Evolutionary conservation across 1,139 yeast genomes (phyloP).

Genomic region (Yamadazyma membranifaciens): DNA sequence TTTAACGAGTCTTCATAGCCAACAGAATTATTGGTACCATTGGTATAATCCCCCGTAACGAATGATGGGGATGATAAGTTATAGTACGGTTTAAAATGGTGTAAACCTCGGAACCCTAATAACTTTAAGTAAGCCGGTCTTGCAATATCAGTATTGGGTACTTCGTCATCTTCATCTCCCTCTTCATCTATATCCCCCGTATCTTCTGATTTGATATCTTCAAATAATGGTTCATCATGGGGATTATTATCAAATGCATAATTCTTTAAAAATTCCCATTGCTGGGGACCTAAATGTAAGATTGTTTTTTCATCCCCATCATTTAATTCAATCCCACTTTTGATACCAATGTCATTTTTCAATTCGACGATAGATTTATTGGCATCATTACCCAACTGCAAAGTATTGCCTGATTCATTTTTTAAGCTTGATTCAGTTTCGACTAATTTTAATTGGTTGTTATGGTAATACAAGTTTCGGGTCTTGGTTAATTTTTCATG

Average conservation of each 20-base stretch:
- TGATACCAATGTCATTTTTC: constrained; percentile 42
- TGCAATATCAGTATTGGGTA: constrained; percentile 19
- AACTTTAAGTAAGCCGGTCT: constrained; percentile 48
- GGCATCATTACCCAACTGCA: constrained; percentile 15
- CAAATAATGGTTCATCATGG: constrained; percentile 17
- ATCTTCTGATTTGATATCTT: constrained; percentile 12
- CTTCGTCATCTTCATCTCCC: constrained; percentile 16
- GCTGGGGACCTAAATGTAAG: constrained; percentile 26
- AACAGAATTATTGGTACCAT: constrained; percentile 30
- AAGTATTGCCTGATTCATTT: constrained; percentile 19
- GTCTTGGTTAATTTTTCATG: constrained; percentile 48
- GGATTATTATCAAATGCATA: constrained; percentile 38
- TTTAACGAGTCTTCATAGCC: constrained; percentile 60
- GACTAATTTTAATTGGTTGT: constrained; percentile 52
- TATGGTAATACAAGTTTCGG: constrained; percentile 46
- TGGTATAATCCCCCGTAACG: constrained; percentile 43
- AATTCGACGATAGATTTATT: constrained; percentile 24
- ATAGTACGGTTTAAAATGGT: constrained; percentile 48
- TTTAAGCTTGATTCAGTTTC: constrained; percentile 40
- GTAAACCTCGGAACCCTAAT: constrained; percentile 60
- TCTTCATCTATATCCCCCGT: constrained; percentile 15
- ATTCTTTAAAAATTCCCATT: constrained; percentile 28
- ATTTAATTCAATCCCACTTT: constrained; percentile 29
- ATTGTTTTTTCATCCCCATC: constrained; percentile 29
- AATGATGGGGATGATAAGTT: constrained; percentile 57